Conservation (phyloP, 2,329 filamentous ascomycete species). For the Diaporthe batatas region DNA sequence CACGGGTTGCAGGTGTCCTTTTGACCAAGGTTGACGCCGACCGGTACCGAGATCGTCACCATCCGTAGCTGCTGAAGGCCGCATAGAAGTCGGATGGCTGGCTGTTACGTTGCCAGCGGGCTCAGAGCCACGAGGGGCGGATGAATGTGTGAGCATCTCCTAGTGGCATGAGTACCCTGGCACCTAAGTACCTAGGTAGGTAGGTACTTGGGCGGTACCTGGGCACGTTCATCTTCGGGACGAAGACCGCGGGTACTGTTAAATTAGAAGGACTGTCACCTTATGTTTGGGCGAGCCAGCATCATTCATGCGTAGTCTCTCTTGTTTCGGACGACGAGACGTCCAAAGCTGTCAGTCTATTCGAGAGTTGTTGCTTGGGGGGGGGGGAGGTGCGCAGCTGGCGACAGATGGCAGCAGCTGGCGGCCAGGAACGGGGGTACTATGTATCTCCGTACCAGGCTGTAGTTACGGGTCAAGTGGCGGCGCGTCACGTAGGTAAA, state of each 20-base stretch:
- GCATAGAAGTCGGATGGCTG: background rate
- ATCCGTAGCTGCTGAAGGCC: background rate
- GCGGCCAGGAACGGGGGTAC: background rate
- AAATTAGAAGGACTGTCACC: constrained; percentile 6
- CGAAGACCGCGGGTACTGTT: background rate
- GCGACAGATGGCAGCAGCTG: background rate
- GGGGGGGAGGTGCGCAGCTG: constrained; percentile 11
- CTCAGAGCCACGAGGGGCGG: background rate
- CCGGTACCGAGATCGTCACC: background rate
- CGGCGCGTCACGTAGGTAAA: constrained; percentile 28
- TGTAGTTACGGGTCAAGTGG: background rate
- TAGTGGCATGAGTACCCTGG: background rate
- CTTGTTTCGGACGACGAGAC: constrained; percentile 2
- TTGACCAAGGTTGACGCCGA: background rate
- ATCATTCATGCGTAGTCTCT: background rate
- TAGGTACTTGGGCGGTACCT: background rate
- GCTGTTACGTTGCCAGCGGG: background rate
- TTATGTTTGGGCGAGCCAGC: background rate
- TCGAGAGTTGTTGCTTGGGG: no score
- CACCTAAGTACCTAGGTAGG: no score
- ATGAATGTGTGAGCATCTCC: background rate
- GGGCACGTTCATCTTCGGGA: background rate
- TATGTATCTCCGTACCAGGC: background rate
- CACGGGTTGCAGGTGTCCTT: background rate
- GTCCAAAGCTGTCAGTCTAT: background rate